Evolutionary conservation across 2,329 filamentous ascomycete species (phyloP), one percentile per base, ranked within the genome.

Genomic region (Botrytis cinerea): DNA sequence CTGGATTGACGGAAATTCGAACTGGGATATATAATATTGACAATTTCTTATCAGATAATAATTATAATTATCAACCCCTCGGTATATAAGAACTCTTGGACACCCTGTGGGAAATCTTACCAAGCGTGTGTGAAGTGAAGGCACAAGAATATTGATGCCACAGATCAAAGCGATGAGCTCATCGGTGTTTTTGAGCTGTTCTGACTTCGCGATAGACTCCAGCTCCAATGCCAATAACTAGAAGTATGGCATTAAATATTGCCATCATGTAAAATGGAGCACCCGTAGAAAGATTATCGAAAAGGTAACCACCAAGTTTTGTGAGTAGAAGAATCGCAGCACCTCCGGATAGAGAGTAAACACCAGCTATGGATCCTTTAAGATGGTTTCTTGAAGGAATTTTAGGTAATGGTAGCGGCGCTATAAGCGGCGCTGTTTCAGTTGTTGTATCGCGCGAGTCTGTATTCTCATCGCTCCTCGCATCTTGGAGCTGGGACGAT

Each of bases 201-300:
- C 59, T 64, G 45, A 79, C 12, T 67, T 81, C 80, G 2, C 78
- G 75, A 74, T 79, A 80, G 35, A 78, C 57, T 5, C 78, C 79
- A 68, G 75, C 77, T 10, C 77, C 80, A 51, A 78, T 74, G 2
- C 80, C 79, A 66, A 81, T 87, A 10, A 90, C 80, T 20, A 97
- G 84, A 72, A 98, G 82, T 1, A 93, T 76, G 0, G 83, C 92
- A 80, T 98, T 98, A 81, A 98, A 98, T 0, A 85, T 85, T 0
- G 95, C 94, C 91, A 99, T 95, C 86, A 98, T 91, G 81, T 94
- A 97, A 81, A 99, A 98, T 0, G 96, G 96, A 18, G 93, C 92
- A 0, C 93, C 92, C 3, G 87, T 87, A 1, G 91, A 91, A 71
- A 90, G 84, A 32, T 83, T 86, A 81, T 99, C 96, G 80, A 98